These are phyloP conservation scores for Mesembryanthemum crystallinum DNA, from an alignment of 148 eudicot species.

Conservation along the genomic window DNA sequence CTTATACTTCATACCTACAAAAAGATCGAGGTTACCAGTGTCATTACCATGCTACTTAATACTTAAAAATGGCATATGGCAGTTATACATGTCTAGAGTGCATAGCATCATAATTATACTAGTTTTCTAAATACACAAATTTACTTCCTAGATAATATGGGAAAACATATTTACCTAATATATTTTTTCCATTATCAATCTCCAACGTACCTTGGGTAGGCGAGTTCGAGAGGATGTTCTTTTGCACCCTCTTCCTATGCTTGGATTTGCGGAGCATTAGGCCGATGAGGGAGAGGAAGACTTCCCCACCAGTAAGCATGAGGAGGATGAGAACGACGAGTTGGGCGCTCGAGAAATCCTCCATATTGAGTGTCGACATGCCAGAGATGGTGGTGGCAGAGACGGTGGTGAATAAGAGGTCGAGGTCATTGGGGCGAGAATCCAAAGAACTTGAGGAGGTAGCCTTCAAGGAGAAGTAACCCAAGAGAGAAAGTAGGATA, in stretches of 20 bases:
- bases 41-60: no score
- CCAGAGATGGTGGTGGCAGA: constrained; percentile 55
- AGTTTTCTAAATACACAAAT: no score
- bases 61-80: no score
- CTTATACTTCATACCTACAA: constrained; percentile 19
- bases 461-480: constrained; percentile 30
- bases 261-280: constrained; percentile 24
- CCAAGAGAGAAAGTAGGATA: constrained; percentile 25
- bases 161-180: no score
- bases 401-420: constrained; percentile 49
- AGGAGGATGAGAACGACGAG: constrained; percentile 38
- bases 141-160: no score
- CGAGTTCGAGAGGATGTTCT: no score
- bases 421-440: constrained; percentile 6
- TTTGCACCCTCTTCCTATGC: no score
- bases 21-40: no score
- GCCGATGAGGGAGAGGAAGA: constrained; percentile 42
- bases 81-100: no score
- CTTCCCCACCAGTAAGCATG: constrained; percentile 56
- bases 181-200: no score
- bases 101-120: no score
- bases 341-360: constrained; percentile 53
- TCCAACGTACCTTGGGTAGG: constrained; percentile 1
- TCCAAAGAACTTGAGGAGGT: constrained; percentile 24
- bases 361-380: constrained; percentile 67